A percentile compares a stretch with the other conserved stretches of the same genome.
Evolutionary conservation across 768 basidiomycete genomes (phyloP).

Genomic region (Rhodotorula taiwanensis): DNA sequence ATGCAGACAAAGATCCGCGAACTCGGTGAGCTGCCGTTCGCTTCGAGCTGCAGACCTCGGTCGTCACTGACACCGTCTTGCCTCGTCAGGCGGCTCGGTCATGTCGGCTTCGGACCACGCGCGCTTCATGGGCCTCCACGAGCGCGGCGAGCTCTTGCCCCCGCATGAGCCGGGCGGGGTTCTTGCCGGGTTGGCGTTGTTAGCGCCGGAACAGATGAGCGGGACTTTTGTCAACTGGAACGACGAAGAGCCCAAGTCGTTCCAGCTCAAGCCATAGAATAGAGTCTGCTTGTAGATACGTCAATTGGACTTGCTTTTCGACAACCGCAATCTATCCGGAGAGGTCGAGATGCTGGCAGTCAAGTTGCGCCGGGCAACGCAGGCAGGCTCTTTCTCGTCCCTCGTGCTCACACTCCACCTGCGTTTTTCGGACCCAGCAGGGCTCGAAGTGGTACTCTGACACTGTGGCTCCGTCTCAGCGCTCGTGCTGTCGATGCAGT

Average conservation of each 20-base stretch:
- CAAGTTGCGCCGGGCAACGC: too few relatives aligned
- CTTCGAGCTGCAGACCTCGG: too few relatives aligned
- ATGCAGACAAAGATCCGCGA: slow-evolving; percentile 48
- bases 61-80: not conserved
- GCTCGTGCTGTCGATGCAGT: not conserved
- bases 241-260: slow-evolving; percentile 48
- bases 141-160: slow-evolving; percentile 58
- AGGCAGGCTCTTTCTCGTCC: too few relatives aligned
- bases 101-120: slow-evolving; percentile 58
- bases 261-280: not conserved
- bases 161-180: slow-evolving; percentile 45
- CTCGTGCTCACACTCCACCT: too few relatives aligned
- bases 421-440: too few relatives aligned
- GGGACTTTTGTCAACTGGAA: slow-evolving; percentile 81
- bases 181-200: slow-evolving; percentile 66
- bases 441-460: too few relatives aligned
- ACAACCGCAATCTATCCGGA: too few relatives aligned
- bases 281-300: not conserved
- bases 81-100: slow-evolving; percentile 16
- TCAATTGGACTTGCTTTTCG: too few relatives aligned
- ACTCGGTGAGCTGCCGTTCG: slow-evolving; percentile 22
- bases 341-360: too few relatives aligned
- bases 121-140: slow-evolving; percentile 56
- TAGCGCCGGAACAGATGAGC: slow-evolving; percentile 57
- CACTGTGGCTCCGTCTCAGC: too few relatives aligned